These are phyloP conservation scores for Kalmusia sp. DNA, from an alignment of 2,329 filamentous ascomycete species.

Conservation along the genomic window DNA sequence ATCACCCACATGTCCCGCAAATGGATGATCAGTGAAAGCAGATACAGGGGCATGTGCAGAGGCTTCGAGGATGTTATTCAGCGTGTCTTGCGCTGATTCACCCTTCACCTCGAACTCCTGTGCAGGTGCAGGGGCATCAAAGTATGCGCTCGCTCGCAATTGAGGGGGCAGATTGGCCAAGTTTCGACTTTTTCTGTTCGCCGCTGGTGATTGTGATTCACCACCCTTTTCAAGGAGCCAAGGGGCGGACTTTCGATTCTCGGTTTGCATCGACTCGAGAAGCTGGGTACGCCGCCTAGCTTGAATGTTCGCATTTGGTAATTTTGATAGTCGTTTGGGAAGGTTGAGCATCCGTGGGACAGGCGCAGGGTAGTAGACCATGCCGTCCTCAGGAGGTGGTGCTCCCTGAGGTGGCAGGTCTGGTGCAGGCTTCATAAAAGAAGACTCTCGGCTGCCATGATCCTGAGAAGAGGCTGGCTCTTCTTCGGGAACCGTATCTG, in stretches of 20 bases:
- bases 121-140: conserved; percentile 70
- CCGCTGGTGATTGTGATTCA: conserved; percentile 20
- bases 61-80: conserved; percentile 91
- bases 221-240: conserved; percentile 47
- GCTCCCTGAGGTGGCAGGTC: conserved; percentile 27
- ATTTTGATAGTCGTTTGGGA: conserved; percentile 83
- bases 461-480: conserved; percentile 32
- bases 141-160: conserved; percentile 88
- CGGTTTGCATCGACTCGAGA: conserved; percentile 67
- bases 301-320: conserved; percentile 67
- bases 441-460: conserved; percentile 36
- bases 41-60: conserved; percentile 86
- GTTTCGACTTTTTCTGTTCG: conserved; percentile 45
- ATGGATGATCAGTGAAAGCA: conserved; percentile 90
- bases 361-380: conserved; percentile 95
- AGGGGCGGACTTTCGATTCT: conserved; percentile 60
- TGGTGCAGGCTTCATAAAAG: conserved; percentile 52
- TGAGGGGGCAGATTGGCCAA: conserved; percentile 75
- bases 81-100: conserved; percentile 84
- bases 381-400: conserved; percentile 73
- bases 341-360: conserved; percentile 94
- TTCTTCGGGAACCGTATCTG: conserved; percentile 53
- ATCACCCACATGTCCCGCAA: conserved; percentile 75
- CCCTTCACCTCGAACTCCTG: conserved; percentile 67
- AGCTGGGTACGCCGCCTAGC: conserved; percentile 78